Evolutionary conservation across 768 basidiomycete species (phyloP).

Genomic region (Collybiopsis luxurians): DNA sequence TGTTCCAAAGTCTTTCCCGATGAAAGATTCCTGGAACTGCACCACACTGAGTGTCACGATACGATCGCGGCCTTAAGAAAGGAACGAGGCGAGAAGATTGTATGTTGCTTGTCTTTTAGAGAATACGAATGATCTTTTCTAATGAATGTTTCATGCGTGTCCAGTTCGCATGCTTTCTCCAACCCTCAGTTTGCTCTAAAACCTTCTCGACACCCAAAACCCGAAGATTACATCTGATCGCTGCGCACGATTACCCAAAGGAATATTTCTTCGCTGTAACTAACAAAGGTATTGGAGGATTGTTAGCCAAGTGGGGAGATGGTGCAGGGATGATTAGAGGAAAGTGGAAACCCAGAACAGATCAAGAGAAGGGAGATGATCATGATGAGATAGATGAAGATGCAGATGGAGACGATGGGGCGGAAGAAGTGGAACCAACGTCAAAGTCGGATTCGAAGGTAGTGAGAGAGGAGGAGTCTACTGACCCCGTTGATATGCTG

Average conservation of each 20-base stretch:
- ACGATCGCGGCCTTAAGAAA: slow-evolving; percentile 74
- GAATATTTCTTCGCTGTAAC: slow-evolving; percentile 91
- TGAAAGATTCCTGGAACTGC: slow-evolving; percentile 73
- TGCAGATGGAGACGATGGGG: slow-evolving; percentile 23
- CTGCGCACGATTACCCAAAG: slow-evolving; percentile 80
- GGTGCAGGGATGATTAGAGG: slow-evolving; percentile 78
- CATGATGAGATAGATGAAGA: slow-evolving; percentile 19
- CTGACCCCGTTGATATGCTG: not conserved
- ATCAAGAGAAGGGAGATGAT: slow-evolving; percentile 16
- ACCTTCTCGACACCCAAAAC: slow-evolving; percentile 71
- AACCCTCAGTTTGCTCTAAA: slow-evolving; percentile 44
- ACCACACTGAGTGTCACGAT: slow-evolving; percentile 87
- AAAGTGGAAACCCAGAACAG: slow-evolving; percentile 59
- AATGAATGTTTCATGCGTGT: no score
- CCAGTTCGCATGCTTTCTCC: slow-evolving; percentile 84
- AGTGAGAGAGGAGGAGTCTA: not conserved
- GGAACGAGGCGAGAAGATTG: slow-evolving; percentile 85
- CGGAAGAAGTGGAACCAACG: slow-evolving; percentile 13
- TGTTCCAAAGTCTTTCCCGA: slow-evolving; percentile 89
- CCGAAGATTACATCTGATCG: slow-evolving; percentile 78
- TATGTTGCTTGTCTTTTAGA: no score
- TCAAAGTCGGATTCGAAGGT: not conserved
- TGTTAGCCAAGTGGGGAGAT: slow-evolving; percentile 79
- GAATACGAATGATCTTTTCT: no score
- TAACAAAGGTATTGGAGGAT: slow-evolving; percentile 84